Evolutionary conservation across 768 basidiomycete species (phyloP), one percentile per base, ranked within the genome.

Genomic region (Lactarius quietus): DNA sequence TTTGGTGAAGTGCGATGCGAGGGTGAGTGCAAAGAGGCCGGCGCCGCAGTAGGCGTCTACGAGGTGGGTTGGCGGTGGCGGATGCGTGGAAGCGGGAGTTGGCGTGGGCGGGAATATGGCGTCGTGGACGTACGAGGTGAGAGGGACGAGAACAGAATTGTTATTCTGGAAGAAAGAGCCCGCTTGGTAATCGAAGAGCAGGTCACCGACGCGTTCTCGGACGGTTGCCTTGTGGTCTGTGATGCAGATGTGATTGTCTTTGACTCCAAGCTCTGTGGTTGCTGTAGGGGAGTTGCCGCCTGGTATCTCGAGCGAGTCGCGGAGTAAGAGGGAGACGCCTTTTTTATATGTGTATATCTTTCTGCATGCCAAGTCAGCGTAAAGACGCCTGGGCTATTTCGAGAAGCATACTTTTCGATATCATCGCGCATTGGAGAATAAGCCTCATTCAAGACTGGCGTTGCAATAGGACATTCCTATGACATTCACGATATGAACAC

Each of bases 161-260:
- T 99, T 99, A 80, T 98, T 98, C 73, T 99, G 96, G 84, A 98
- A 98, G 81, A 98, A 99, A 5, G 92, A 90, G 55, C 90, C 87
- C 7, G 88, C 92, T 26, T 81, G 84, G 76, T 92, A 95, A 73
- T 95, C 88, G 77, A 98, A 97, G 53, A 89, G 75, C 73, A 81
- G 85, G 67, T 84, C 77, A 10, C 93, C 95, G 29, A 98, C 92
- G 55, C 83, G 83, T 76, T 97, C 95, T 61, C 93, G 89, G 1
- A 96, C 86, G 12, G 81, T 85, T 15, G 80, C 85, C 65, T 89
- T 89, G 73, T 93, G 92, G 73, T 93, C 83, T 0, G 93, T 90
- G 63, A 97, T 80, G 73, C 93, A 95, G 60, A 95, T 73, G 71
- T 95, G 90, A 38, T 81, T 81, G 66, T 81, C 80, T 33, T 77